Evolutionary conservation across 495 filamentous ascomycete species (phyloP), one percentile per base, ranked within the genome.

Genomic region (Tuber umbilicatum): DNA sequence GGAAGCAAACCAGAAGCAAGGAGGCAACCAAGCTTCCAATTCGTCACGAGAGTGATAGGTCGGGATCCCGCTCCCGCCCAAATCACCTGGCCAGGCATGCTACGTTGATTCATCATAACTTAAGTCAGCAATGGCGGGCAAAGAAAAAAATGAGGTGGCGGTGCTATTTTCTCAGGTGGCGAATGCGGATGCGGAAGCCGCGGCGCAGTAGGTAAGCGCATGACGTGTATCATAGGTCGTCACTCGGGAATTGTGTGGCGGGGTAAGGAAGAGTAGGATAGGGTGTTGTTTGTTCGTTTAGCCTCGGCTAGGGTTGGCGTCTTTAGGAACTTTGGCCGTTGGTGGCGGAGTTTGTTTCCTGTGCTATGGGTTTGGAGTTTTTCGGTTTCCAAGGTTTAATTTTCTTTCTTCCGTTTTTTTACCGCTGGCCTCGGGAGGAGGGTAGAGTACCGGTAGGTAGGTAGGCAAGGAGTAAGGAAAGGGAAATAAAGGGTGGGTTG

Each of bases 241-340:
- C 55, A 64, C 55, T 64, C 55, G 55, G 55, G 55, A 64, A 64
- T 31, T 64, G 55, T 64, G 55, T 64, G 27, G 55, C 55, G 27
- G 27, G 27, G 55, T 31, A 12, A 5, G 47, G 47, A 10, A n/a
- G 6, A 21, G 5, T n/a, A 43, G 47, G 47, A 10, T n/a, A 12
- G 47, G 21, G 23, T 55, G 47, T 9, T n/a, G 55, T 14, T 60
- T 60, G 55, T 12, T 55, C 47, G n/a, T 31, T 16, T 60, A 2
- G 27, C n/a, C n/a, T 16, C n/a, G 16, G 55, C 27, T 31, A 12
- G 55, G n/a, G n/a, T 31, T 31, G 27, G 12, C 55, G 12, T 60
- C 10, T 31, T 31, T 31, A 10, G 55, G n/a, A 60, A 14, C 2
- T 14, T 31, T n/a, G 6, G n/a, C 55, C 31, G n/a, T 21, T 27